Percentiles rank a stretch among this genome's conserved stretches.
Conservation (phyloP, 495 filamentous ascomycete species). For the Chaetomidium leptoderma region DNA sequence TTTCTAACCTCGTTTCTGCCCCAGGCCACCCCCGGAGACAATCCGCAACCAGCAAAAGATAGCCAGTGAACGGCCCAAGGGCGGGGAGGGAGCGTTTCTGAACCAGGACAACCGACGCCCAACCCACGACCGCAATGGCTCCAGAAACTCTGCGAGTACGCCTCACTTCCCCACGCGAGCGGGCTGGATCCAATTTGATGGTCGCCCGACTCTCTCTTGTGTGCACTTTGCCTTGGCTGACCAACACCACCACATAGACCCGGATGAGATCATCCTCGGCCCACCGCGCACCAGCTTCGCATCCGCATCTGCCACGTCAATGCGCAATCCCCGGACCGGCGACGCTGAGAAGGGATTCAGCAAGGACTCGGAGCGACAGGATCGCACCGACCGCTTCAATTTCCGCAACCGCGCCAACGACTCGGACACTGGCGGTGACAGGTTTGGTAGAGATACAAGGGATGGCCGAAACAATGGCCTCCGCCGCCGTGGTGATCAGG, state of each 20-base stretch:
- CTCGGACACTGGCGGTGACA: constrained; percentile 54
- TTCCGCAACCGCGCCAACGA: constrained; percentile 65
- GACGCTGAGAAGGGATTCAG: constrained; percentile 48
- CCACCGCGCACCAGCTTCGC: constrained; percentile 84
- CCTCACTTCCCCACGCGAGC: constrained; percentile 4
- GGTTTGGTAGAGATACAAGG: constrained; percentile 38
- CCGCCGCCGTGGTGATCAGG: constrained; percentile 49
- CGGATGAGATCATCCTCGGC: constrained; percentile 82
- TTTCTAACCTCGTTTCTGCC: constrained; percentile 4
- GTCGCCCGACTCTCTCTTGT: not conserved
- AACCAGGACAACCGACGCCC: constrained; percentile 55
- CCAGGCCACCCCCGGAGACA: constrained; percentile 42
- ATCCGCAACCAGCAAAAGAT: constrained; percentile 41
- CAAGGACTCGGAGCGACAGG: constrained; percentile 51
- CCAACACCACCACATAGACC: constrained; percentile 47
- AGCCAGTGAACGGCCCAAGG: constrained; percentile 41
- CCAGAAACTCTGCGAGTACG: constrained; percentile 52
- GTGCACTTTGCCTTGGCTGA: constrained; percentile 17
- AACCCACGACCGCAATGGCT: constrained; percentile 57
- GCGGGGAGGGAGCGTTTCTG: constrained; percentile 38
- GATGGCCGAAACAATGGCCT: constrained; percentile 46
- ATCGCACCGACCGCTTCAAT: constrained; percentile 64
- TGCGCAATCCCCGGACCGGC: constrained; percentile 44
- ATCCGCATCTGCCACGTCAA: constrained; percentile 72
- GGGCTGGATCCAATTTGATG: not conserved